Evolutionary conservation across 1,139 yeast genomes (phyloP).

Genomic region (Barnettozyma hawaiiensis): DNA sequence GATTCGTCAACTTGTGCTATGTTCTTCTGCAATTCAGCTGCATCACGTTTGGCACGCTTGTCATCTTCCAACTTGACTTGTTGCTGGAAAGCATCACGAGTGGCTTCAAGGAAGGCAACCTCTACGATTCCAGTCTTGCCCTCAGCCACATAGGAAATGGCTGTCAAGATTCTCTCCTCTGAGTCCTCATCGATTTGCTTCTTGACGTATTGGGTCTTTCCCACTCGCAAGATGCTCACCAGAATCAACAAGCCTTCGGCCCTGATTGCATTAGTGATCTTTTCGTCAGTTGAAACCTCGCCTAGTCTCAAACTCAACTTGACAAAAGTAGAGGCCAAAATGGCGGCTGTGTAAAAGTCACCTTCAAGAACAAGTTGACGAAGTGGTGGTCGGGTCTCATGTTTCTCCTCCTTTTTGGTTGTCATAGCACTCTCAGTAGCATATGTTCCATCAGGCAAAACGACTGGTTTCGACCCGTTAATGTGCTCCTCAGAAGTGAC

Average conservation of each 20-base stretch:
- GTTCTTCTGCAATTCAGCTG: slow-evolving; percentile 56
- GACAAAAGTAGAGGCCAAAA: slow-evolving; percentile 80
- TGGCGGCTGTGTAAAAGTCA: slow-evolving; percentile 87
- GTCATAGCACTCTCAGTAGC: slow-evolving; percentile 92
- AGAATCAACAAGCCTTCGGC: slow-evolving; percentile 93
- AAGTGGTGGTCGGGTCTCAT: slow-evolving; percentile 60
- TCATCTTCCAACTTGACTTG: slow-evolving; percentile 54
- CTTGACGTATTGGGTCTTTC: slow-evolving; percentile 70
- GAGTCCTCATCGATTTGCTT: slow-evolving; percentile 93
- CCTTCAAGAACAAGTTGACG: slow-evolving; percentile 81
- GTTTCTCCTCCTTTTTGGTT: slow-evolving; percentile 30
- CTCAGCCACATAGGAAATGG: slow-evolving; percentile 48
- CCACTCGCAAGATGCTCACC: slow-evolving; percentile 88
- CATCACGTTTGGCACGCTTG: slow-evolving; percentile 52
- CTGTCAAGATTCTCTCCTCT: slow-evolving; percentile 81
- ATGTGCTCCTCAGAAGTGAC: slow-evolving; percentile 27
- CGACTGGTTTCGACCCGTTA: slow-evolving; percentile 57
- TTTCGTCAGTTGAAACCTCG: slow-evolving; percentile 48
- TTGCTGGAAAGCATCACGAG: slow-evolving; percentile 72
- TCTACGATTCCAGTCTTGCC: slow-evolving; percentile 44
- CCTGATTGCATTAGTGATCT: slow-evolving; percentile 71
- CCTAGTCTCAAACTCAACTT: slow-evolving; percentile 80
- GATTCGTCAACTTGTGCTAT: slow-evolving; percentile 84
- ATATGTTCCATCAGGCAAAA: slow-evolving; percentile 96
- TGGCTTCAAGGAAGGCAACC: slow-evolving; percentile 78